Conservation (phyloP, 2,329 filamentous ascomycete species). For the Fusarium kyushuense region DNA sequence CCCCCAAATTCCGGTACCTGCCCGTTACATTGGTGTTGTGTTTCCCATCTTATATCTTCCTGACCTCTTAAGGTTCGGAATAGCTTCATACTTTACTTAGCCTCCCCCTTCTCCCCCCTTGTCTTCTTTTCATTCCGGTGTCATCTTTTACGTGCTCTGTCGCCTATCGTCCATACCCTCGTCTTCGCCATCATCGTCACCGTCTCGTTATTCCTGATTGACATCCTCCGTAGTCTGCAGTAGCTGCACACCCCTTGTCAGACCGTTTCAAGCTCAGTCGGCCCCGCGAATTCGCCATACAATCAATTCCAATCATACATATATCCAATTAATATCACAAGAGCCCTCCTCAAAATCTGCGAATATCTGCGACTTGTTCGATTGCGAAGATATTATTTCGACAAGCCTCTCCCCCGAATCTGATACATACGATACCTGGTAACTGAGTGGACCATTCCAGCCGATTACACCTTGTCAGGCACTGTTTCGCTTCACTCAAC, state of each 20-base stretch:
- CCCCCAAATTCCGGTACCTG: slow-evolving; percentile 40
- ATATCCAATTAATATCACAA: slow-evolving; percentile 31
- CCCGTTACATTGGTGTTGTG: slow-evolving; percentile 34
- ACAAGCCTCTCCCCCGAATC: slow-evolving; percentile 25
- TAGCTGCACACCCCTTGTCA: slow-evolving; percentile 34
- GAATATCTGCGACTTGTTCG: slow-evolving; percentile 6
- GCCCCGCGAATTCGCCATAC: slow-evolving; percentile 34
- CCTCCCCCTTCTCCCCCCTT: slow-evolving; percentile 25
- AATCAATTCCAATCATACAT: slow-evolving; percentile 28
- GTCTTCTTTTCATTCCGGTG: slow-evolving; percentile 30
- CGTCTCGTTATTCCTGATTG: slow-evolving; percentile 19
- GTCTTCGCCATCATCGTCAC: slow-evolving; percentile 11
- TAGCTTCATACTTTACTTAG: slow-evolving; percentile 46
- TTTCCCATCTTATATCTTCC: slow-evolving; percentile 40
- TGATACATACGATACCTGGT: slow-evolving; percentile 38
- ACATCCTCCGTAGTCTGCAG: slow-evolving; percentile 29
- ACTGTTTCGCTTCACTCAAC: slow-evolving; percentile 30
- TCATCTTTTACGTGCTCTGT: slow-evolving; percentile 26
- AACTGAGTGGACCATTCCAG: slow-evolving; percentile 38
- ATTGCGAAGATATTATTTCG: slow-evolving; percentile 26
- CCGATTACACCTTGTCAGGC: slow-evolving; percentile 30
- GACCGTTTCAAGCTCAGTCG: slow-evolving; percentile 25
- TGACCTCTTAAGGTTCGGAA: slow-evolving; percentile 45
- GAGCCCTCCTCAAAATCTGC: slow-evolving; percentile 15
- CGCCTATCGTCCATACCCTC: slow-evolving; percentile 17